Percentiles rank a stretch among this genome's conserved stretches.
phyloP scores from a whole-genome alignment of 2,329 filamentous ascomycete species.

The Aspergillus eucalypticola region DNA sequence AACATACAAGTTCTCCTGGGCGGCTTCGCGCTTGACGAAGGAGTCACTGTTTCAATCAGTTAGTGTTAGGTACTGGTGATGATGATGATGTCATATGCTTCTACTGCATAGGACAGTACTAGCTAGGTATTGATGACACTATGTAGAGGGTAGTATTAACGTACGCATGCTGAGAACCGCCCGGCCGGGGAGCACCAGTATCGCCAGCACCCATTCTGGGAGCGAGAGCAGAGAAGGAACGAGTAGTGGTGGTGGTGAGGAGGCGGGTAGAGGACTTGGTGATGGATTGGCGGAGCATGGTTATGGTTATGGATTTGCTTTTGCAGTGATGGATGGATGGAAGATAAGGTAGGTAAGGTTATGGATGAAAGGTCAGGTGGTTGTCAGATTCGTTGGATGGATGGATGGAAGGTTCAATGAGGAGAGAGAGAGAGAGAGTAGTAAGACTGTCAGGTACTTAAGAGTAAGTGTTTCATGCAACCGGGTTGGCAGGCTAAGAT shows the following conservation, averaged over 20 bases:
- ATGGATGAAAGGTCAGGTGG: background rate
- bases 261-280: conserved; percentile 57
- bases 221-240: conserved; percentile 64
- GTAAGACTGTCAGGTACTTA: conserved; percentile 2
- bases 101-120: background rate
- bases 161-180: conserved; percentile 41
- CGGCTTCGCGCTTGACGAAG: conserved; percentile 89
- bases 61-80: conserved; percentile 8
- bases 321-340: background rate
- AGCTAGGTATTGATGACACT: background rate
- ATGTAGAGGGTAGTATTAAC: conserved; percentile 19
- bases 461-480: background rate
- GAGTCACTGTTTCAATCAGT: conserved; percentile 64
- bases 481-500: background rate
- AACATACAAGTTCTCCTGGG: conserved; percentile 82
- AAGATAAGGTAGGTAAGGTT: background rate
- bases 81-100: conserved; percentile 23
- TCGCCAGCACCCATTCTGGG: conserved; percentile 70
- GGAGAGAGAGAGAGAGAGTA: background rate
- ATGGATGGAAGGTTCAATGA: background rate
- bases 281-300: conserved; percentile 69
- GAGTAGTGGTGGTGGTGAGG: conserved; percentile 42
- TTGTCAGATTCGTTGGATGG: background rate
- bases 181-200: conserved; percentile 54
- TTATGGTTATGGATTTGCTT: conserved; percentile 9